These are phyloP conservation scores for Fusarium tupiense DNA, from an alignment of 2,329 filamentous ascomycete genomes.

Conservation along the genomic window DNA sequence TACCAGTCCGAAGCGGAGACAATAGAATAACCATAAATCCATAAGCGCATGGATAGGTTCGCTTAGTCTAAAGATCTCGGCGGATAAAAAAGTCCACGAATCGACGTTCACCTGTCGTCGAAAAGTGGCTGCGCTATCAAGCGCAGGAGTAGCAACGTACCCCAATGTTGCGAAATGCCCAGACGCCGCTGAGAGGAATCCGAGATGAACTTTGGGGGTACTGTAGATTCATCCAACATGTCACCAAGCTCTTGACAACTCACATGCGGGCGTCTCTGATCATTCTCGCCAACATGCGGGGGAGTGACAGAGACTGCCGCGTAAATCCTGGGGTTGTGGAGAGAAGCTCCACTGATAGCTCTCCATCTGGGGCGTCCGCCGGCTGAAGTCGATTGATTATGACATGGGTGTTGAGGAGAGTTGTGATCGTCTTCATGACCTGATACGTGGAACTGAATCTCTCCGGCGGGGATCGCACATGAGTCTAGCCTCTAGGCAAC, in stretches of 20 bases:
- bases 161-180: constrained; percentile 16
- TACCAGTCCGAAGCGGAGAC: neutral
- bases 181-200: neutral
- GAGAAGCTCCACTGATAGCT: constrained; percentile 35
- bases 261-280: constrained; percentile 8
- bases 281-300: constrained; percentile 32
- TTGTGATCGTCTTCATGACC: neutral
- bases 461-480: constrained; percentile 24
- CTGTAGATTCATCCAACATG: constrained; percentile 10
- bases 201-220: constrained; percentile 26
- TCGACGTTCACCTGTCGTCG: constrained; percentile 4
- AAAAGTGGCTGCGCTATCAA: constrained; percentile 15
- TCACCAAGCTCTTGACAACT: neutral
- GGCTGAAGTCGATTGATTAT: constrained; percentile 5
- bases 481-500: constrained; percentile 12
- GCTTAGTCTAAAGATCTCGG: constrained; percentile 1
- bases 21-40: neutral
- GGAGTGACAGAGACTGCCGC: constrained; percentile 22
- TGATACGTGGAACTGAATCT: constrained; percentile 37
- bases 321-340: constrained; percentile 38
- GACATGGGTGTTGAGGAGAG: neutral
- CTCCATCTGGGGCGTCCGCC: constrained; percentile 4
- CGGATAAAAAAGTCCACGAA: constrained; percentile 40
- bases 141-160: neutral
- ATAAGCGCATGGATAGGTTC: neutral